A percentile compares a stretch with the other conserved stretches of the same genome.
Evolutionary conservation across 1,284 basidiomycete species (phyloP).

Genomic region (Earliella scabrosa): DNA sequence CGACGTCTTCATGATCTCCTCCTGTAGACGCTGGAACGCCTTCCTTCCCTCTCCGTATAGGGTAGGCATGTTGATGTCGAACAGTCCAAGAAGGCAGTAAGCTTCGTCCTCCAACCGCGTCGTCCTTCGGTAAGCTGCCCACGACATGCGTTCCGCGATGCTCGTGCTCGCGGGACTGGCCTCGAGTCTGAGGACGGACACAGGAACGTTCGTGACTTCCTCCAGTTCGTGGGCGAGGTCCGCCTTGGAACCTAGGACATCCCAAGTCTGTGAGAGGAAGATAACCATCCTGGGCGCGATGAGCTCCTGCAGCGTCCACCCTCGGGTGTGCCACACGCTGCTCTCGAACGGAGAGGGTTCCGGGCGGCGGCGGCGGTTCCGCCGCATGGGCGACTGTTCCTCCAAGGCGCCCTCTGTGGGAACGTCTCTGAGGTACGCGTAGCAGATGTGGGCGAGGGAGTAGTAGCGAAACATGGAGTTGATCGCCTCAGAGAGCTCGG

Average conservation of each 20-base stretch:
- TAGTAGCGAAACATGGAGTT: constrained; percentile 21
- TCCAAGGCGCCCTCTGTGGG: not conserved
- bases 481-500: constrained; percentile 19
- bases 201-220: constrained; percentile 3
- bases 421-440: constrained; percentile 14
- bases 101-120: constrained; percentile 14
- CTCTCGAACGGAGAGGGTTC: constrained; percentile 1
- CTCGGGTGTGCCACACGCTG: constrained; percentile 11
- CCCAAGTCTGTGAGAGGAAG: constrained; percentile 11
- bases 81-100: constrained; percentile 17
- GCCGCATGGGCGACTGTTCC: too few species aligned
- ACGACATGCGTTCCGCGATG: constrained; percentile 16
- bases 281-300: constrained; percentile 9
- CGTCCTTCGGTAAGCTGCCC: constrained; percentile 7
- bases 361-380: too few species aligned
- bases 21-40: constrained; percentile 13
- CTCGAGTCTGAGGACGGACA: constrained; percentile 1
- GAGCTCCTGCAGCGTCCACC: constrained; percentile 21
- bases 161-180: constrained; percentile 1
- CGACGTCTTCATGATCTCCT: constrained; percentile 12
- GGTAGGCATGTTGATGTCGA: constrained; percentile 14
- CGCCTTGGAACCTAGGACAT: constrained; percentile 9
- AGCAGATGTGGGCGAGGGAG: constrained; percentile 13
- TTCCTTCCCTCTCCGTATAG: constrained; percentile 15
- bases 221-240: constrained; percentile 2